These are phyloP conservation scores for Sporothrix brunneoviolacea DNA, from an alignment of 2,329 filamentous ascomycete genomes.

Conservation along the genomic window DNA sequence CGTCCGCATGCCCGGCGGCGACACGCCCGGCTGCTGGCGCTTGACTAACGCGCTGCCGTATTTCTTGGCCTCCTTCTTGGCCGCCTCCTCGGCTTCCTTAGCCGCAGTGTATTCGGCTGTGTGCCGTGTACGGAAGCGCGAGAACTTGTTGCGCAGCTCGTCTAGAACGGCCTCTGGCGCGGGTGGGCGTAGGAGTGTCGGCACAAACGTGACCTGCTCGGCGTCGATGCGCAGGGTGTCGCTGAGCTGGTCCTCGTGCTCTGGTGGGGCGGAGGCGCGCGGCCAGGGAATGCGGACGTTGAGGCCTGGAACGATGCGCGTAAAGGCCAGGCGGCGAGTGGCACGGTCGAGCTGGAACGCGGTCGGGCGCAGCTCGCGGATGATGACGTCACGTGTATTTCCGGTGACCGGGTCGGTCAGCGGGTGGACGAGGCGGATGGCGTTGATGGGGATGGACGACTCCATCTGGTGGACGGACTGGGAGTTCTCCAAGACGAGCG, in stretches of 20 bases:
- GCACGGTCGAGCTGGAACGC: slow-evolving; percentile 44
- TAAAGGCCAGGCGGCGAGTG: slow-evolving; percentile 41
- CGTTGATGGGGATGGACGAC: slow-evolving; percentile 57
- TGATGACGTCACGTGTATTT: slow-evolving; percentile 63
- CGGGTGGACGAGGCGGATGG: slow-evolving; percentile 76
- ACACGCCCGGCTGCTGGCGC: slow-evolving; percentile 28
- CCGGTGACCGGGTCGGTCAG: slow-evolving; percentile 61
- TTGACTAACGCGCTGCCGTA: slow-evolving; percentile 17
- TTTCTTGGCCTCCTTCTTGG: slow-evolving; percentile 15
- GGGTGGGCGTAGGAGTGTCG: slow-evolving; percentile 69
- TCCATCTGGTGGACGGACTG: slow-evolving; percentile 39
- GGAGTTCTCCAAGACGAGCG: slow-evolving; percentile 30
- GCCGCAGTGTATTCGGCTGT: slow-evolving; percentile 61
- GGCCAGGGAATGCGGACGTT: slow-evolving; percentile 76
- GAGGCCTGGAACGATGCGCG: slow-evolving; percentile 61
- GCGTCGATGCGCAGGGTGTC: slow-evolving; percentile 75
- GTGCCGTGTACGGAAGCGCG: slow-evolving; percentile 73
- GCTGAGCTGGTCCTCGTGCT: slow-evolving; percentile 46
- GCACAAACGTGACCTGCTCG: slow-evolving; percentile 68
- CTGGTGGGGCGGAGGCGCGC: slow-evolving; percentile 33
- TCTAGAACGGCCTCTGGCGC: slow-evolving; percentile 75
- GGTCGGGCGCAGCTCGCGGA: slow-evolving; percentile 60
- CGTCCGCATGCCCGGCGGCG: slow-evolving; percentile 40
- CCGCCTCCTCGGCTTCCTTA: slow-evolving; percentile 33
- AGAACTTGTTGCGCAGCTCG: slow-evolving; percentile 79